Evolutionary conservation across 2,329 filamentous ascomycete genomes (phyloP).

Genomic region (Colletotrichum orchidophilum): DNA sequence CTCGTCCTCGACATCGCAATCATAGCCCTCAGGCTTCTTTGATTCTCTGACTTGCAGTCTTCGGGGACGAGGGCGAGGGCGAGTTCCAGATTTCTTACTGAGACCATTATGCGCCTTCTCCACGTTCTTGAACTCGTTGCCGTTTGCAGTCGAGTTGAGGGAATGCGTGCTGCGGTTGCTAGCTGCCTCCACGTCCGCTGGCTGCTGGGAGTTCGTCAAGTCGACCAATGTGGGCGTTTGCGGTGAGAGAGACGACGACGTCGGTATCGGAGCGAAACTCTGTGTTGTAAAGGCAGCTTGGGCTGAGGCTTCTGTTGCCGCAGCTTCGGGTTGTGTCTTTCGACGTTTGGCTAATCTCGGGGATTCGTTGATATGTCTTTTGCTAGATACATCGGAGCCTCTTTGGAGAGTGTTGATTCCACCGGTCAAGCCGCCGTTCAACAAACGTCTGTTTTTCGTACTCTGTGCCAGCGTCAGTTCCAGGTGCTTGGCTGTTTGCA

Average conservation of each 20-base stretch:
- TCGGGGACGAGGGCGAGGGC: background rate
- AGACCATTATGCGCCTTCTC: background rate
- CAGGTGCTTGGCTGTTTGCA: background rate
- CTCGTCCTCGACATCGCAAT: background rate
- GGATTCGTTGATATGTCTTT: slow-evolving; percentile 11
- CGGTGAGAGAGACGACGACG: background rate
- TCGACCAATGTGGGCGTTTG: background rate
- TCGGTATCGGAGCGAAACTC: background rate
- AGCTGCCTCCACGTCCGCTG: slow-evolving; percentile 13
- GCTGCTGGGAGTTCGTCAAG: slow-evolving; percentile 14
- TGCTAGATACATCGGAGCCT: background rate
- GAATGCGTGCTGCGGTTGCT: slow-evolving; percentile 14
- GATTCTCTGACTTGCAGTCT: background rate
- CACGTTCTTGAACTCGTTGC: background rate
- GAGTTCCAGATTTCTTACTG: background rate
- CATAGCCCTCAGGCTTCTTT: background rate
- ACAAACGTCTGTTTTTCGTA: background rate
- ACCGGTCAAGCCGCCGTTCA: background rate
- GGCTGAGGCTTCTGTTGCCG: background rate
- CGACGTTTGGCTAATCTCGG: slow-evolving; percentile 20
- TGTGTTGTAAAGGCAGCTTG: background rate
- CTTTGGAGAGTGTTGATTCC: background rate
- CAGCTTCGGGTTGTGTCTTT: background rate
- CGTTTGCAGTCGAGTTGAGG: background rate
- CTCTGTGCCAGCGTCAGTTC: slow-evolving; percentile 4